Percentiles rank a stretch among this genome's conserved stretches.
These are phyloP conservation scores for Magnaporthales sp. DNA, from an alignment of 2,329 filamentous ascomycete species.

Conservation along the genomic window DNA sequence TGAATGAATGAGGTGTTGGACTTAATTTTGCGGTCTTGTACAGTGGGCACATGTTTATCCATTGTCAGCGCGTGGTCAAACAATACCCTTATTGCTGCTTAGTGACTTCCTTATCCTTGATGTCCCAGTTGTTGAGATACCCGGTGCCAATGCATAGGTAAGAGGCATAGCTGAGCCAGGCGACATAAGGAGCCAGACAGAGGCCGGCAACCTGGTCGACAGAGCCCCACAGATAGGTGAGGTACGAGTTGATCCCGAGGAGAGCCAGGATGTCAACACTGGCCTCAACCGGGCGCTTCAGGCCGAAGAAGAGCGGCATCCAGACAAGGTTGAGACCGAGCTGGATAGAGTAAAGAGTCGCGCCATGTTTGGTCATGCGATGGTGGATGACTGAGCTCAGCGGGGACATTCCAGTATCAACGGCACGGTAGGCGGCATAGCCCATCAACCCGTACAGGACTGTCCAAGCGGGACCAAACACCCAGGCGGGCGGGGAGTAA, in stretches of 20 bases:
- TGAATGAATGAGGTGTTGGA: background rate
- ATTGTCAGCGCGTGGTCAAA: background rate
- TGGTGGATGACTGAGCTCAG: slow-evolving; percentile 43
- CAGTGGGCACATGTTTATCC: background rate
- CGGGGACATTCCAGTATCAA: slow-evolving; percentile 53
- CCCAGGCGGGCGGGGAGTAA: slow-evolving; percentile 47
- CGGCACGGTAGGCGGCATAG: slow-evolving; percentile 76
- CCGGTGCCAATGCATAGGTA: slow-evolving; percentile 69
- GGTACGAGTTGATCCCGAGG: slow-evolving; percentile 61
- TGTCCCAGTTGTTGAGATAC: slow-evolving; percentile 60
- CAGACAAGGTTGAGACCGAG: slow-evolving; percentile 77
- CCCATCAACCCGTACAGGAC: slow-evolving; percentile 72
- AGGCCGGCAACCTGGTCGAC: slow-evolving; percentile 66
- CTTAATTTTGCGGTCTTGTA: background rate
- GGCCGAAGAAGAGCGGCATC: slow-evolving; percentile 90
- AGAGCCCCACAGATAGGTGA: slow-evolving; percentile 67
- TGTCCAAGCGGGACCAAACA: slow-evolving; percentile 60
- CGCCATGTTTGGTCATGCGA: slow-evolving; percentile 54
- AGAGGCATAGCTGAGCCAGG: slow-evolving; percentile 79
- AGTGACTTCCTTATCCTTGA: slow-evolving; percentile 25
- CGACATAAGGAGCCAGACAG: slow-evolving; percentile 72
- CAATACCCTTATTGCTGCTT: slow-evolving; percentile 13
- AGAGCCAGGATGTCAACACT: slow-evolving; percentile 67
- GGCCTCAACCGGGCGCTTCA: slow-evolving; percentile 64
- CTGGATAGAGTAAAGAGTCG: slow-evolving; percentile 78